Conservation (phyloP, 139 green algal species). For the Coelastrella sp. region DNA sequence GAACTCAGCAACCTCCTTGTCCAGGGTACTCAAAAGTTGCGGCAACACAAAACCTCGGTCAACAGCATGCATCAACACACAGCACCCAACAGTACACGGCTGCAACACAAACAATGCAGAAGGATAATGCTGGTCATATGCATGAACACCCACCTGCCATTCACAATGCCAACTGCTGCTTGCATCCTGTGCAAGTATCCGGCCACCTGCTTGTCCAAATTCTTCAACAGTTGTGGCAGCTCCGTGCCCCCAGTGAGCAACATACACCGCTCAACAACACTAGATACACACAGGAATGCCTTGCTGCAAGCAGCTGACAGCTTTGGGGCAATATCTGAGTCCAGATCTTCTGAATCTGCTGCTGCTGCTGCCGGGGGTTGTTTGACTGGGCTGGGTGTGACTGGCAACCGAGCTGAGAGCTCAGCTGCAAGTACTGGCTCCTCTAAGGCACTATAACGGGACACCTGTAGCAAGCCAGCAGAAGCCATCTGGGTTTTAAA, state of each 20-base stretch:
- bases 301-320: slow-evolving; percentile 11
- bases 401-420: slow-evolving; percentile 25
- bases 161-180: slow-evolving; percentile 20
- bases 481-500: no score
- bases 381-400: slow-evolving; percentile 23
- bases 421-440: slow-evolving; percentile 8
- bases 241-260: slow-evolving; percentile 73
- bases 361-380: slow-evolving; percentile 26
- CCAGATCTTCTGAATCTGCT: slow-evolving; percentile 35
- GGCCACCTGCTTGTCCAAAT: slow-evolving; percentile 63
- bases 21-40: no score
- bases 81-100: no score
- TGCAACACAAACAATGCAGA: no score
- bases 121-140: neutral
- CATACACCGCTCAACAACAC: slow-evolving; percentile 66
- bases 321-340: slow-evolving; percentile 27
- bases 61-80: no score
- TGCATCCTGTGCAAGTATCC: slow-evolving; percentile 28
- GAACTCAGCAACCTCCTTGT: no score
- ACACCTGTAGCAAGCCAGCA: slow-evolving; percentile 6
- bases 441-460: slow-evolving; percentile 16
- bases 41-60: no score
- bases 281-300: slow-evolving; percentile 47
- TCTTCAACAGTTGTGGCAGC: slow-evolving; percentile 67
- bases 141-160: neutral